Conservation (phyloP, 305 asterid genomes). For the Lippia alba region DNA sequence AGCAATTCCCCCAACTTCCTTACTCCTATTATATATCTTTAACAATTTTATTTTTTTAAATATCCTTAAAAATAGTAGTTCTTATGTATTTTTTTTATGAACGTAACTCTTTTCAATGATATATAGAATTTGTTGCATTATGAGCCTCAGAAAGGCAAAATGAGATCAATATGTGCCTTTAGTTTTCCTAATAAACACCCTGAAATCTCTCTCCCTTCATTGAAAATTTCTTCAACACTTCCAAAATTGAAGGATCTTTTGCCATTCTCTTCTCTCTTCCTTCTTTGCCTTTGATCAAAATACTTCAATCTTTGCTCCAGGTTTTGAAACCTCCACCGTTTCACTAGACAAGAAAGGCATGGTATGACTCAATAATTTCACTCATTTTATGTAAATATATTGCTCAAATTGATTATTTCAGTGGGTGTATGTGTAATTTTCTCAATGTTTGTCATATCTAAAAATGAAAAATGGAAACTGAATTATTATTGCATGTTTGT, state of each 20-base stretch:
- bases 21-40: no score
- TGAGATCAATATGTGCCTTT: constrained; percentile 37
- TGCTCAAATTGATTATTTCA: no score
- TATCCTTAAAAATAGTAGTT: no score
- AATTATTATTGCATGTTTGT: no score
- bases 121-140: constrained; percentile 16
- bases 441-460: neutral
- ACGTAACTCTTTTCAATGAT: no score
- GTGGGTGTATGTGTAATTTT: neutral
- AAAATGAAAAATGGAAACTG: neutral
- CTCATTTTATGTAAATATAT: neutral
- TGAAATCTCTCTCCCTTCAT: constrained; percentile 41
- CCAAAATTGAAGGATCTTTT: constrained; percentile 38
- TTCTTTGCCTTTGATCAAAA: constrained; percentile 29
- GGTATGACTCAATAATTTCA: constrained; percentile 14
- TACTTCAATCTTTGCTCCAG: constrained; percentile 27
- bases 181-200: constrained; percentile 37
- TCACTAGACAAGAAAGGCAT: constrained; percentile 19
- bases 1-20: no score
- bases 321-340: constrained; percentile 14
- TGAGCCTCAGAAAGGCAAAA: constrained; percentile 40
- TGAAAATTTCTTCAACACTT: constrained; percentile 36
- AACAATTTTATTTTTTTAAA: no score
- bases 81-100: no score
- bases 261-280: constrained; percentile 32